A percentile compares a stretch with the other conserved stretches of the same genome.
These are phyloP conservation scores for Phytophthora colocasiae DNA, from an alignment of 352 stramenopile genomes.

Conservation along the genomic window DNA sequence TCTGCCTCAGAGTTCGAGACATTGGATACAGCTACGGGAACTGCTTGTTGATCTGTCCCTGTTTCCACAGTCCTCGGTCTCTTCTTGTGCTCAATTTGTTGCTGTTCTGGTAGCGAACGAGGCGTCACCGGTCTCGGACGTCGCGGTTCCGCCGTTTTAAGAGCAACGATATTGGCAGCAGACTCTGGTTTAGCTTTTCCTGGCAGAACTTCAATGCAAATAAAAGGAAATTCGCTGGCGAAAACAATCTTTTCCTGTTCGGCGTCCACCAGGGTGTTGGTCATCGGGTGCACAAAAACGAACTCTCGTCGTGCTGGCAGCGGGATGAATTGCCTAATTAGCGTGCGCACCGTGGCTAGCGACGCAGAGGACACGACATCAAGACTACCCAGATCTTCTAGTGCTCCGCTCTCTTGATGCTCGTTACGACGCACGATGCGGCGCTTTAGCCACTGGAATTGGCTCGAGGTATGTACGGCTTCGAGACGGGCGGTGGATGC, in stretches of 20 bases:
- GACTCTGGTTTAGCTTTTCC: neutral
- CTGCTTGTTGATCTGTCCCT: neutral
- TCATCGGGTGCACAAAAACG: conserved; percentile 27
- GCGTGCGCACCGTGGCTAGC: conserved; percentile 9
- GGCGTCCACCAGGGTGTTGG: conserved; percentile 6
- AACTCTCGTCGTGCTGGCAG: conserved; percentile 21
- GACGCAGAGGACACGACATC: conserved; percentile 26
- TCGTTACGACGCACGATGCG: conserved; percentile 23
- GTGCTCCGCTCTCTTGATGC: neutral
- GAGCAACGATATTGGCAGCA: neutral
- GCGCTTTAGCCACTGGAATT: conserved; percentile 22
- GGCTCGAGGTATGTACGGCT: neutral
- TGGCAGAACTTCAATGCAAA: conserved; percentile 23
- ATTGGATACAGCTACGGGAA: neutral
- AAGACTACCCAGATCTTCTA: conserved; percentile 22
- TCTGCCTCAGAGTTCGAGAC: neutral
- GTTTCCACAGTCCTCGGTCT: neutral
- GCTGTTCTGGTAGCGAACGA: neutral
- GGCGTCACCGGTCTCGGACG: conserved; percentile 3
- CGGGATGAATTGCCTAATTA: conserved; percentile 25
- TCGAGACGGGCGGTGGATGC: neutral
- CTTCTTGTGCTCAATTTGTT: neutral
- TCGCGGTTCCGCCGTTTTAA: neutral
- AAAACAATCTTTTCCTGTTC: conserved; percentile 9
- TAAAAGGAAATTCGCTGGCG: conserved; percentile 4